Base-by-base conservation (phyloP, 768 basidiomycete genomes). In the Hypsizygus marmoreus region DNA sequence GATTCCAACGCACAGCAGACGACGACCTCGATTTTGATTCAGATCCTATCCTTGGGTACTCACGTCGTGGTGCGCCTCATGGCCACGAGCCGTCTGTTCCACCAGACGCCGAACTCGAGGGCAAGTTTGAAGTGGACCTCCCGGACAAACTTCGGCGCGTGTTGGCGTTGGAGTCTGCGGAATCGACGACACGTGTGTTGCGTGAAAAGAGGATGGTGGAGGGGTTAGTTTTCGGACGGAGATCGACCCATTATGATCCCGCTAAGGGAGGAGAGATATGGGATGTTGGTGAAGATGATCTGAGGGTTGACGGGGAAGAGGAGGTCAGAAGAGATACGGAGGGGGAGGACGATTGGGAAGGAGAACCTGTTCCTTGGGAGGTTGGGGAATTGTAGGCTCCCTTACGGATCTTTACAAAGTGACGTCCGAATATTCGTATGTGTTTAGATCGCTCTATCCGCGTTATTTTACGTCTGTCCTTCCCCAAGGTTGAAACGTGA, bases 321-420 rank as follows among this genome's bases (percentile, higher is more conserved):
- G 58, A 59, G 28, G 47, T 36, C 8, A 50, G 48, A 34, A 60
- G 61, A 62, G 56, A 66, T 31, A 60, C 57, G 17, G 79, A 75
- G 38, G 72, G 64, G 23, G 81, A 80, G 56, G 77, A 79, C 32
- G 84, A 85, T 51, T 91, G 89, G 89, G 89, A 90, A 65, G 81
- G 85, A 26, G 88, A 90, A 63, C 84, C 85, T 28, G 76, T 90
- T 26, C 84, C 88, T 49, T 91, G 89, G 89, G 86, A 86, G 65
- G 73, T 80, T 7, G 89, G 81, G 41, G 89, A 89, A 56, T 56
- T 91, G 64, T 90, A 76, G 62, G 34, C 7, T 31, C 16, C 23
- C 26, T 26, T 17, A 13, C 43, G 28, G 34, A n/a, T 22, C 33
- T 12, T n/a, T 41, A 30, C n/a, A 25, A 28, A 36, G 41, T 35